phyloP scores from a whole-genome alignment of 805 yeast genomes.

The Pichia scutulata region DNA sequence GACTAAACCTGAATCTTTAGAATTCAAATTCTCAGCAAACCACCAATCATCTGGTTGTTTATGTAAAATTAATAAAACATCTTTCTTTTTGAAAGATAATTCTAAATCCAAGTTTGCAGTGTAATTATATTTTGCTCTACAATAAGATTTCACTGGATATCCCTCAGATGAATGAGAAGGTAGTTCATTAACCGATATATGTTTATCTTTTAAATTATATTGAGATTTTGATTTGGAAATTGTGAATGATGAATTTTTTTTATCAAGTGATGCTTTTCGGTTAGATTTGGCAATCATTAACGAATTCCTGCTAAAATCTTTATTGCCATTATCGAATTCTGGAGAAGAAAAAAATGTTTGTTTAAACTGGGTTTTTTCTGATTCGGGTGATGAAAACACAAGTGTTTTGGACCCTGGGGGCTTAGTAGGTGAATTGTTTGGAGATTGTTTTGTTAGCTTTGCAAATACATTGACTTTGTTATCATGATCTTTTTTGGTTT shows the following conservation, averaged over 20 bases:
- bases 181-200: constrained; percentile 24
- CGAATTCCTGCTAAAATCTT: neutral
- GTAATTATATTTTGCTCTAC: constrained; percentile 51
- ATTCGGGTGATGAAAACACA: neutral
- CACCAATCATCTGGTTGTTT: constrained; percentile 72
- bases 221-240: constrained; percentile 24
- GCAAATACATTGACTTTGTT: constrained; percentile 5
- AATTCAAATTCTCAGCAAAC: constrained; percentile 51
- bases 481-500: neutral
- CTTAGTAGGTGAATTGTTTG: neutral
- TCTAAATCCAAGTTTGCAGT: constrained; percentile 55
- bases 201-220: constrained; percentile 18
- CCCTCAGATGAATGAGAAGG: constrained; percentile 49
- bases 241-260: neutral
- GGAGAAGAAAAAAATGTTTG: neutral
- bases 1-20: constrained; percentile 46
- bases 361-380: neutral
- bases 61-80: constrained; percentile 42
- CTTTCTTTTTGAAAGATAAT: constrained; percentile 51
- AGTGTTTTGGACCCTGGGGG: neutral
- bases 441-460: neutral
- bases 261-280: neutral
- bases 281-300: neutral
- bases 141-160: constrained; percentile 42
- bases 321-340: neutral